Conservation (phyloP, 306 rosid species). For the Prosopis cineraria region DNA sequence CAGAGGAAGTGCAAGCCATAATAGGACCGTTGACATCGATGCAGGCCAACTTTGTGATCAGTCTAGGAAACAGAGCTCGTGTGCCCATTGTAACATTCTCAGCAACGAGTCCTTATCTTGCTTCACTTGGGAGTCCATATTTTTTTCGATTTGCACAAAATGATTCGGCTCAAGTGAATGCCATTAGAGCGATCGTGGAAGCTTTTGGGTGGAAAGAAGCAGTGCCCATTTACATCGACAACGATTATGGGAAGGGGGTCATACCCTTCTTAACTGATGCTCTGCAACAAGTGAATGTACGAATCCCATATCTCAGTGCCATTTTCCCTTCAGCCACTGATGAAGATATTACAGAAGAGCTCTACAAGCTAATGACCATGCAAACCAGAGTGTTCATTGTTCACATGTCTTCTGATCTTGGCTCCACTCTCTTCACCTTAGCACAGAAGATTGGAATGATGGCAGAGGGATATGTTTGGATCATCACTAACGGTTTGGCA, state of each 20-base stretch:
- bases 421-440: conserved; percentile 41
- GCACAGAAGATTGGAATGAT: conserved; percentile 61
- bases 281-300: conserved; percentile 35
- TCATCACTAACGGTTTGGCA: conserved; percentile 39
- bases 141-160: conserved; percentile 50
- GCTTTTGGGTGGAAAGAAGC: conserved; percentile 53
- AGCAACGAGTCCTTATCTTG: conserved; percentile 56
- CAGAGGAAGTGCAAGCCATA: conserved; percentile 49
- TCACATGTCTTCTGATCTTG: conserved; percentile 42
- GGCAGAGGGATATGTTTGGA: conserved; percentile 56
- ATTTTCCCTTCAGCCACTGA: conserved; percentile 39
- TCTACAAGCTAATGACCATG: conserved; percentile 48
- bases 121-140: conserved; percentile 43
- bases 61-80: conserved; percentile 46
- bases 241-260: conserved; percentile 45
- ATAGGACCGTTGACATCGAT: conserved; percentile 54
- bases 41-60: conserved; percentile 53
- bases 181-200: conserved; percentile 43
- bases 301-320: conserved; percentile 39
- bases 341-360: conserved; percentile 40
- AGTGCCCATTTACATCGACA: conserved; percentile 51
- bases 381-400: conserved; percentile 54
- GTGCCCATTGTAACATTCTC: conserved; percentile 56
- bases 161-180: conserved; percentile 49
- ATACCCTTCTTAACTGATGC: conserved; percentile 47